phyloP scores from a whole-genome alignment of 495 filamentous ascomycete genomes.

The Penicillium taxi region DNA sequence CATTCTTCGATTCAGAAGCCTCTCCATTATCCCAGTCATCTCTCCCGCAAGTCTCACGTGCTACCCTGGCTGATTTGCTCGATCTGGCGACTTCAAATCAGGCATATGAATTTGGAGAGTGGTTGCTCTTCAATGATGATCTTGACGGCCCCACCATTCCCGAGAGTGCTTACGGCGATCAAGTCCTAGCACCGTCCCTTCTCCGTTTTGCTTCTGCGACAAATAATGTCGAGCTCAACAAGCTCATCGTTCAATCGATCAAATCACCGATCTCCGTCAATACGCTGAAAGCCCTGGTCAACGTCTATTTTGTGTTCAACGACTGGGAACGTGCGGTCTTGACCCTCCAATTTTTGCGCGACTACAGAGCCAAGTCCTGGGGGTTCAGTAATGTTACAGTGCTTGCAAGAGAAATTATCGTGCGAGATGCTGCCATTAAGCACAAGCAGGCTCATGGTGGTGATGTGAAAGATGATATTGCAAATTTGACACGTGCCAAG shows the following conservation, averaged over 20 bases:
- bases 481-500: conserved; percentile 17
- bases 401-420: conserved; percentile 37
- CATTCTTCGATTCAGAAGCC: conserved; percentile 16
- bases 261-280: conserved; percentile 32
- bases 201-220: conserved; percentile 50
- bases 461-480: conserved; percentile 3
- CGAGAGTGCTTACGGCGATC: conserved; percentile 36
- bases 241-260: conserved; percentile 33
- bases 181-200: conserved; percentile 46
- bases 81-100: conserved; percentile 43
- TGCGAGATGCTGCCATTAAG: conserved; percentile 22
- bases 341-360: conserved; percentile 36
- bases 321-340: conserved; percentile 42
- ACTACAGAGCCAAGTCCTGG: conserved; percentile 37
- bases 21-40: conserved; percentile 23
- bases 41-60: conserved; percentile 38
- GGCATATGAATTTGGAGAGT: conserved; percentile 44
- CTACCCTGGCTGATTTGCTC: conserved; percentile 43
- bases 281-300: conserved; percentile 43
- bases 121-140: conserved; percentile 48
- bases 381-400: conserved; percentile 38
- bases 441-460: conserved; percentile 2
- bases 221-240: conserved; percentile 38
- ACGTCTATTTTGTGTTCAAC: conserved; percentile 38
- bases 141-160: conserved; percentile 52